phyloP scores from a whole-genome alignment of 257 asterid genomes.

The Solanum phureja region DNA sequence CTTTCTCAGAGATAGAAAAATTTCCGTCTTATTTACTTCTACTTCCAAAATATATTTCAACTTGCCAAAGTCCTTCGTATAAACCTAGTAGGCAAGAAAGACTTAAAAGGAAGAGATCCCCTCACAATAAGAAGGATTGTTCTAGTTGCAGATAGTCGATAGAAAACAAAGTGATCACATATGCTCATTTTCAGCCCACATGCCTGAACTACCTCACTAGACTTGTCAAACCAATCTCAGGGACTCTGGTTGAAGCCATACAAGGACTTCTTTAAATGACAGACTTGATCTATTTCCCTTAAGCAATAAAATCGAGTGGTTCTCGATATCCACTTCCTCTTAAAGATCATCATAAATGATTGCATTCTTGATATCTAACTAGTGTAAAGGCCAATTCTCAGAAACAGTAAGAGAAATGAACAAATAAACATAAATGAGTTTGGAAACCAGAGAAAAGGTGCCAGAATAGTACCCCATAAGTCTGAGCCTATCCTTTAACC shows the following conservation, averaged over 20 bases:
- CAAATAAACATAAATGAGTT: background rate
- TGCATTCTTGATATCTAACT: background rate
- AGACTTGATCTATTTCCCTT: background rate
- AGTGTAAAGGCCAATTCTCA: background rate
- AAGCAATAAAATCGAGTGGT: background rate
- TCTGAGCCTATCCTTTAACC: background rate
- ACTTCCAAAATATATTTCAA: background rate
- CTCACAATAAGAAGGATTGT: background rate
- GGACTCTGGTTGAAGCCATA: background rate
- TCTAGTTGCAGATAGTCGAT: background rate
- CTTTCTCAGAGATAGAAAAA: background rate
- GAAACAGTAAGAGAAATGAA: background rate
- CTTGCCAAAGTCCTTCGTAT: background rate
- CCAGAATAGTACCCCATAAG: background rate
- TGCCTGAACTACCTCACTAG: background rate
- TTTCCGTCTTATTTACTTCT: background rate
- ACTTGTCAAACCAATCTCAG: background rate
- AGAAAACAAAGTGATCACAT: no score
- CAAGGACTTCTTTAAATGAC: background rate
- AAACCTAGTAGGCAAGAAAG: background rate
- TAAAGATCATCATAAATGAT: background rate
- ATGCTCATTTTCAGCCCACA: background rate
- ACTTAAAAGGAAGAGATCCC: background rate
- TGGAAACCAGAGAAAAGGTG: background rate
- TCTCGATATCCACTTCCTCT: background rate